Conservation (phyloP, 306 rosid genomes). For the Ammopiptanthus mongolicus region DNA sequence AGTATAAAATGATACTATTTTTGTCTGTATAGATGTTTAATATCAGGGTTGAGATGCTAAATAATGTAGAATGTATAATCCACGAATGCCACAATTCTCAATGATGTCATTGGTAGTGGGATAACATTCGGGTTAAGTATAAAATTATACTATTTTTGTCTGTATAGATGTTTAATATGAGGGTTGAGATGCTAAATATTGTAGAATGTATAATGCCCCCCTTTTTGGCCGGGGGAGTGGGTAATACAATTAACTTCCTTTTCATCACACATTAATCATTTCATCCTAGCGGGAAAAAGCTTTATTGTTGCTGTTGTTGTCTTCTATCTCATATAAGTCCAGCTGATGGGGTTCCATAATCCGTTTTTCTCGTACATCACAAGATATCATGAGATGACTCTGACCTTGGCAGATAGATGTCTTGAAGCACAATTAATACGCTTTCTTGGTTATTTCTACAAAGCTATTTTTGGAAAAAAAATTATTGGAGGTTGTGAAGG, state of each 20-base stretch:
- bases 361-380: background rate
- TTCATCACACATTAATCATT: background rate
- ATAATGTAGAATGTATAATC: background rate
- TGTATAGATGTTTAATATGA: background rate
- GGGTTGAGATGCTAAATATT: background rate
- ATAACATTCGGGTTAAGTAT: background rate
- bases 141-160: constrained; percentile 1
- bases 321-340: background rate
- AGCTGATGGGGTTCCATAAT: background rate
- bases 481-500: constrained; percentile 41
- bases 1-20: constrained; percentile 2
- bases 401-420: background rate
- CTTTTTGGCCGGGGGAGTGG: background rate
- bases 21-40: background rate
- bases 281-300: no score
- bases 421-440: constrained; percentile 1
- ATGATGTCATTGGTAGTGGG: background rate
- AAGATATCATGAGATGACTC: background rate
- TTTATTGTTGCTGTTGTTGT: no score
- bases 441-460: constrained; percentile 11
- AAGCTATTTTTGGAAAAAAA: constrained; percentile 16
- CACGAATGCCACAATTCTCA: background rate
- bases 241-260: background rate
- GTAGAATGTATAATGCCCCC: background rate
- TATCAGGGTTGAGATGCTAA: background rate